Conservation (phyloP, 2,329 filamentous ascomycete genomes). For the Pseudopyricularia cyperi region DNA sequence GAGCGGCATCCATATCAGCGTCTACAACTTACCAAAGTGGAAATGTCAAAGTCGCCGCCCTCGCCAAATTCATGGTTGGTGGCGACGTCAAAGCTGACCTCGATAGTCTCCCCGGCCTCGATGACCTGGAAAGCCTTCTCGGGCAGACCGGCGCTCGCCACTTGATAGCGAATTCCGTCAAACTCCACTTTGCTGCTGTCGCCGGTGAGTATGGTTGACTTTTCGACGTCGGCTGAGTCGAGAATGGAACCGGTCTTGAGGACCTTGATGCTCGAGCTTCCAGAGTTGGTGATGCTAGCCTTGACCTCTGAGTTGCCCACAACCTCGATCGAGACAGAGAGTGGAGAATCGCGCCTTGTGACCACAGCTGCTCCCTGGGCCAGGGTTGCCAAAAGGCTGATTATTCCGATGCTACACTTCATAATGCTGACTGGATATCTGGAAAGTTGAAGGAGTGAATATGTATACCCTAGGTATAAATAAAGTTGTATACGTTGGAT, state of each 20-base stretch:
- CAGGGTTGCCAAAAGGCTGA: slow-evolving; percentile 18
- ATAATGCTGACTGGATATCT: slow-evolving; percentile 13
- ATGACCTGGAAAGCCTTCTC: slow-evolving; percentile 38
- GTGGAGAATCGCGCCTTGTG: slow-evolving; percentile 23
- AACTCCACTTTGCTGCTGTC: slow-evolving; percentile 29
- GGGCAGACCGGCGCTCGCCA: slow-evolving; percentile 28
- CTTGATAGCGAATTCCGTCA: slow-evolving; percentile 37
- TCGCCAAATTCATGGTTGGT: slow-evolving; percentile 37
- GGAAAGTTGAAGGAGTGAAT: neutral
- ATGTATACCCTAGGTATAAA: too few species aligned
- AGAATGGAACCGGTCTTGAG: slow-evolving; percentile 41
- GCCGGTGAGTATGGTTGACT: slow-evolving; percentile 26
- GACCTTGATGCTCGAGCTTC: slow-evolving; percentile 32
- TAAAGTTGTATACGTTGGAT: neutral
- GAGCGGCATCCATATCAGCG: too few species aligned
- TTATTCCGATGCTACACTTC: slow-evolving; percentile 21
- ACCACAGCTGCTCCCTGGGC: slow-evolving; percentile 20
- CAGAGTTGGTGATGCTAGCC: slow-evolving; percentile 39
- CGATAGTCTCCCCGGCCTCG: slow-evolving; percentile 32
- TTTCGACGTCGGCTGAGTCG: slow-evolving; percentile 37
- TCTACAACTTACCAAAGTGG: slow-evolving; percentile 23
- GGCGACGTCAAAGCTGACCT: slow-evolving; percentile 40
- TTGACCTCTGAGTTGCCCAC: slow-evolving; percentile 39
- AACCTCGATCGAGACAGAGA: slow-evolving; percentile 32
- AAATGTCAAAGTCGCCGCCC: slow-evolving; percentile 42